phyloP scores from a whole-genome alignment of 371 early-diverging fungal species.

The Actinomucor elegans region DNA sequence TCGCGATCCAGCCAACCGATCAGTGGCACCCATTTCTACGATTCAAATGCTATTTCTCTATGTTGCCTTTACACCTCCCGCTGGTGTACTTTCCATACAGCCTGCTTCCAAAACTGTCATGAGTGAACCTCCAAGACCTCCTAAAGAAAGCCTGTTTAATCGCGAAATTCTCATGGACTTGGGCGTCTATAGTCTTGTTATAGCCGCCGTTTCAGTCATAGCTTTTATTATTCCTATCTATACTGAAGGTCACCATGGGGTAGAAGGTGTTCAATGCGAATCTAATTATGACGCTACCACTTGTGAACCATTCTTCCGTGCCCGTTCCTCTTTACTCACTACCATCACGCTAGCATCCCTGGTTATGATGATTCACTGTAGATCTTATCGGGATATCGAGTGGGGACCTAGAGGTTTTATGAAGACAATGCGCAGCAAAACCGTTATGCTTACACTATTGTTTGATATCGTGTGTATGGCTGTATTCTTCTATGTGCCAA shows the following conservation, averaged over 20 bases:
- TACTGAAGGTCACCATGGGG: constrained; percentile 48
- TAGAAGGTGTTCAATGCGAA: constrained; percentile 64
- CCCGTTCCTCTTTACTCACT: constrained; percentile 61
- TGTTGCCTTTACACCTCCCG: constrained; percentile 66
- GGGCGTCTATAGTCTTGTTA: constrained; percentile 29
- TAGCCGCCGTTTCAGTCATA: constrained; percentile 55
- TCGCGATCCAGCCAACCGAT: constrained; percentile 77
- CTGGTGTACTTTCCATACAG: constrained; percentile 77
- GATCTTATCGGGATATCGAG: constrained; percentile 58
- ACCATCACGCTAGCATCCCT: constrained; percentile 56
- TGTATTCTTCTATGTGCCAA: constrained; percentile 67
- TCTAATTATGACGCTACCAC: constrained; percentile 37
- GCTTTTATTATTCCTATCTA: constrained; percentile 62
- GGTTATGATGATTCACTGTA: constrained; percentile 67
- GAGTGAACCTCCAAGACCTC: constrained; percentile 76
- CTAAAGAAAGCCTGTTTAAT: constrained; percentile 62
- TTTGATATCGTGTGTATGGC: constrained; percentile 50
- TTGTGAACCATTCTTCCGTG: constrained; percentile 68
- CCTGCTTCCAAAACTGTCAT: constrained; percentile 78
- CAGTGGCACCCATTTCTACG: constrained; percentile 53
- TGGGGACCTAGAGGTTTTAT: constrained; percentile 48
- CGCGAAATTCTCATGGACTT: constrained; percentile 38
- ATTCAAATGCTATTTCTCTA: constrained; percentile 33
- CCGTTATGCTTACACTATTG: constrained; percentile 48
- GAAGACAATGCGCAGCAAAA: constrained; percentile 45